Evolutionary conservation across 768 basidiomycete species (phyloP), one percentile per base, ranked within the genome.

Genomic region (Fistulinella prunicolor): DNA sequence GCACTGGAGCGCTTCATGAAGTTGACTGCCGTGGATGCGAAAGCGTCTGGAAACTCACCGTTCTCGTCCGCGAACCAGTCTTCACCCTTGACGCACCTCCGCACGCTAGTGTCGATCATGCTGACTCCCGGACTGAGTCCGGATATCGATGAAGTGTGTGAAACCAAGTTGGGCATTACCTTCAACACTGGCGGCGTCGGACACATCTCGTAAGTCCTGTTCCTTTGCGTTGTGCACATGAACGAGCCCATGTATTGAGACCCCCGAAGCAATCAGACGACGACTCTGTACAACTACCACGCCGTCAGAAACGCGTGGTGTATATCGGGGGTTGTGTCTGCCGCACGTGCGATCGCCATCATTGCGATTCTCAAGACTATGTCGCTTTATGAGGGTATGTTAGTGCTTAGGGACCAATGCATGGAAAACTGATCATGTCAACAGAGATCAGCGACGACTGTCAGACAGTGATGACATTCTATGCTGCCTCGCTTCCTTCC

Each of bases 401-500:
- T 17, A 7, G 6, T 42, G 9, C 22, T 24, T 14, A 29, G 9
- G 20, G 6, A 32, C 3, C 44, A 21, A 7, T 7, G 19, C 7
- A 14, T 39, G 10, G 28, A 42, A 30, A 9, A 38, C 29, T 55
- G 51, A 38, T 32, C 9, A 13, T 9, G 9, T 43, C 21, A 6
- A 0, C 53, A 92, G 92, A 89, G 32, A 72, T 82, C 5, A 77
- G 83, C 43, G 82, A 85, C 43, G 75, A 74, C 23, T 85, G 85
- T 14, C 85, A 80, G 51, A 83, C 85, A 1, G 80, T 90, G 19
- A 84, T 88, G 51, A 77, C 85, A 0, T 95, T 89, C 63, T 96
- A 93, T 64, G 77, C 85, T 0, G 78, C 85, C 1, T 84, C 88
- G 2, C 71, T 97, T 23, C 74, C 79, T 1, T 70, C 78, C 16